Conservation (phyloP, 257 asterid genomes). For the Linderniella brevidens region DNA sequence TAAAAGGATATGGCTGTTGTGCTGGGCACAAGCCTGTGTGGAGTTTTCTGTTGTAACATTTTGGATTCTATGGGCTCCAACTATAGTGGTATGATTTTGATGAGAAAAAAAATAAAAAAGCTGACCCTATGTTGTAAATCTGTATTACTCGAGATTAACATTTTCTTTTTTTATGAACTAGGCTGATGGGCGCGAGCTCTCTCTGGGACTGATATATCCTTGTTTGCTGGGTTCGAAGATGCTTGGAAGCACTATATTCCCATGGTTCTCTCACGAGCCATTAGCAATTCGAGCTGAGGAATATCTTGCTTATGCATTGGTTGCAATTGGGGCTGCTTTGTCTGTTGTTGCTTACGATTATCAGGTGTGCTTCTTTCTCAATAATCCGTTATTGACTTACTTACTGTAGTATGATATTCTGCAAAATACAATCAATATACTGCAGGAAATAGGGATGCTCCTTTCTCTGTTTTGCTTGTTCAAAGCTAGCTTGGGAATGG, state of each 20-base stretch:
- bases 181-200: constrained; percentile 94
- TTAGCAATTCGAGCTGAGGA: constrained; percentile 57
- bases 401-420: not conserved
- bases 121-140: not conserved
- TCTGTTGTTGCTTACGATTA: constrained; percentile 71
- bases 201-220: constrained; percentile 74
- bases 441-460: constrained; percentile 73
- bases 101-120: too few species aligned
- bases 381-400: not conserved
- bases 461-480: constrained; percentile 55
- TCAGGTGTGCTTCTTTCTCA: constrained; percentile 37
- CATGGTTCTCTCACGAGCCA: constrained; percentile 52
- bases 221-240: constrained; percentile 81
- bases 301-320: constrained; percentile 34
- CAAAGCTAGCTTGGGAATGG: constrained; percentile 58
- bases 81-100: constrained; percentile 28
- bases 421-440: constrained; percentile 5
- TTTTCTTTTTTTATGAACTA: constrained; percentile 18
- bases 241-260: constrained; percentile 84
- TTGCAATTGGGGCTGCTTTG: constrained; percentile 45
- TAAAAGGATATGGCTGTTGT: constrained; percentile 48
- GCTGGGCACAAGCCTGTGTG: constrained; percentile 41
- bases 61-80: constrained; percentile 75
- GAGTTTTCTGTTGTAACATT: constrained; percentile 38
- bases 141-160: too few species aligned